A percentile compares a stretch with the other conserved stretches of the same genome.
Evolutionary conservation across 177 flowering plant species (phyloP).

Genomic region (Telopea speciosissima): DNA sequence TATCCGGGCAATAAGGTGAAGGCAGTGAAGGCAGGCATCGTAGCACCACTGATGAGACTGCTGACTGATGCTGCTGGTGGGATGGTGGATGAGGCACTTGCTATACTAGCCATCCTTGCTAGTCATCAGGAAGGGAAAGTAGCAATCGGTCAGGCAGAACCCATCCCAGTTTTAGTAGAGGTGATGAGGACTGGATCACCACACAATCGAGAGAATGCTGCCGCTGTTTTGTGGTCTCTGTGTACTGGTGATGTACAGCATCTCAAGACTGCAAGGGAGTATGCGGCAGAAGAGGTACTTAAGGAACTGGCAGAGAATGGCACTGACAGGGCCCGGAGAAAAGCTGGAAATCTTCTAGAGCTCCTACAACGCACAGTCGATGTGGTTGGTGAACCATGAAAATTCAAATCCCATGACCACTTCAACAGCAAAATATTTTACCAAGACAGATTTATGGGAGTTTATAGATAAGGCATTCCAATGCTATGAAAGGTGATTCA

Average conservation of each 20-base stretch:
- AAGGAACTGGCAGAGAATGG: conserved; percentile 72
- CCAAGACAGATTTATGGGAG: background rate
- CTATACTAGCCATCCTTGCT: conserved; percentile 76
- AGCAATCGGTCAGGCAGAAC: conserved; percentile 65
- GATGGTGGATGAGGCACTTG: conserved; percentile 91
- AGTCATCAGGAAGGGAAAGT: conserved; percentile 75
- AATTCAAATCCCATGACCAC: background rate
- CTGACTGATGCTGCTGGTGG: conserved; percentile 78
- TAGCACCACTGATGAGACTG: conserved; percentile 57
- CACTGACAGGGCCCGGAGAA: conserved; percentile 84
- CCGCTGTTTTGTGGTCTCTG: conserved; percentile 66
- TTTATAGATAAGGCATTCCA: background rate
- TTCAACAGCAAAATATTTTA: no score
- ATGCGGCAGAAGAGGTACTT: conserved; percentile 63
- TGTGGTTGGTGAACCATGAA: conserved; percentile 21
- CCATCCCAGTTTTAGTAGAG: conserved; percentile 62
- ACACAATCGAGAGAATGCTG: conserved; percentile 87
- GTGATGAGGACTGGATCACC: conserved; percentile 73
- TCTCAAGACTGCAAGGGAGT: conserved; percentile 38
- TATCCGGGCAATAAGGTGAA: conserved; percentile 86
- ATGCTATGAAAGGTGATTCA: background rate
- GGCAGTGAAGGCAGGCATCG: conserved; percentile 83
- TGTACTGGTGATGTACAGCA: conserved; percentile 50
- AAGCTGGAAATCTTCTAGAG: conserved; percentile 66
- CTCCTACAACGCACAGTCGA: conserved; percentile 34